Conservation (phyloP, 208 protist genomes). For the Angomonas desouzai region DNA sequence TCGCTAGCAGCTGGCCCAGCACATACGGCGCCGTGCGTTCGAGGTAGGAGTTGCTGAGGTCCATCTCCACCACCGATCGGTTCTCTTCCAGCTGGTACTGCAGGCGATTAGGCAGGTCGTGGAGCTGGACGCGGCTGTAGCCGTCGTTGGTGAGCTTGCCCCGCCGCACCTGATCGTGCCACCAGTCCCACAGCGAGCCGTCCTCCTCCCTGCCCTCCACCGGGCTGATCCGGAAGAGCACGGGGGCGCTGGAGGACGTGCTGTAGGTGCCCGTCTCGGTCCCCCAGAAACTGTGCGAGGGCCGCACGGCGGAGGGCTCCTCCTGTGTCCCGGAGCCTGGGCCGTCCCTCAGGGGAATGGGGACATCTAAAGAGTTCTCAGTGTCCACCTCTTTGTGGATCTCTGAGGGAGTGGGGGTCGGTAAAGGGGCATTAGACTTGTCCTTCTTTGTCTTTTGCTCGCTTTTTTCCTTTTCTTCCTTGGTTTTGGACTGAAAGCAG, state of each 20-base stretch:
- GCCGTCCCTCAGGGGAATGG: neutral
- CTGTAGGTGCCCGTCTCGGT: slow-evolving; percentile 12
- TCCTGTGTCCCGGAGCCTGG: neutral
- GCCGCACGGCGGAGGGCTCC: slow-evolving; percentile 11
- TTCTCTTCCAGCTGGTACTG: slow-evolving; percentile 51
- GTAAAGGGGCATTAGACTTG: too few relatives aligned
- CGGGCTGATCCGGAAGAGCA: slow-evolving; percentile 56
- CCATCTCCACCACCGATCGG: slow-evolving; percentile 52
- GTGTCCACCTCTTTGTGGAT: neutral
- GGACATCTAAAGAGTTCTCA: neutral
- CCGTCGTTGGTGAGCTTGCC: slow-evolving; percentile 64
- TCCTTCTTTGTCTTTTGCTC: slow-evolving; percentile 10
- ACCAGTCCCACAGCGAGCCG: slow-evolving; percentile 67
- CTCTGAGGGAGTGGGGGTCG: too few relatives aligned
- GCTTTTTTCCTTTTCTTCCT: slow-evolving; percentile 17
- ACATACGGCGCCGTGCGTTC: slow-evolving; percentile 72
- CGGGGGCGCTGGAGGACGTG: slow-evolving; percentile 46
- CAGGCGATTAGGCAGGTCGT: slow-evolving; percentile 58
- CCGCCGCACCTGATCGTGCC: slow-evolving; percentile 59
- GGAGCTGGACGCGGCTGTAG: slow-evolving; percentile 40
- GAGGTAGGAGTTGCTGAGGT: slow-evolving; percentile 76
- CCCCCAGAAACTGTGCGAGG: slow-evolving; percentile 19
- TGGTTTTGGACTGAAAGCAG: slow-evolving; percentile 23
- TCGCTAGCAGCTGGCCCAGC: slow-evolving; percentile 54
- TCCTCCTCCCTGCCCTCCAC: slow-evolving; percentile 23